Percentiles rank a stretch among this genome's conserved stretches.
phyloP scores from a whole-genome alignment of 2,329 filamentous ascomycete species.

The Pseudocercospora musae region DNA sequence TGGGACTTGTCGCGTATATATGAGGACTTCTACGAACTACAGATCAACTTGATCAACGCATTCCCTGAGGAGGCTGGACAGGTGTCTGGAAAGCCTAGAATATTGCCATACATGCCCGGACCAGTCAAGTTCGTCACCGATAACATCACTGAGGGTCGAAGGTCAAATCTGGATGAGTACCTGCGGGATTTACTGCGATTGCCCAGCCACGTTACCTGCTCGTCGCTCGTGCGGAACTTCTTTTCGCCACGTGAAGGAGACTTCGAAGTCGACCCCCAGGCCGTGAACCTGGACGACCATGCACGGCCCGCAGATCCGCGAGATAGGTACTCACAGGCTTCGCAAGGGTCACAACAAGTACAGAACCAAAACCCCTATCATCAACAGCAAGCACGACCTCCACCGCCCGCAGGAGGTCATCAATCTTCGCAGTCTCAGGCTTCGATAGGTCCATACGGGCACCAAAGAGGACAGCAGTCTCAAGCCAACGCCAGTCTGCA shows the following conservation, averaged over 20 bases:
- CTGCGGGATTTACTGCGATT: constrained; percentile 86
- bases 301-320: constrained; percentile 68
- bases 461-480: constrained; percentile 18
- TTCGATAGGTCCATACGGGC: constrained; percentile 14
- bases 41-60: constrained; percentile 86
- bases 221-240: constrained; percentile 81
- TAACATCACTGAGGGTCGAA: constrained; percentile 86
- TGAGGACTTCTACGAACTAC: constrained; percentile 98
- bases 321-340: constrained; percentile 49
- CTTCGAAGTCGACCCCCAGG: constrained; percentile 80
- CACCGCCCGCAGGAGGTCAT: constrained; percentile 23
- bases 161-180: constrained; percentile 91
- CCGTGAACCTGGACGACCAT: constrained; percentile 54
- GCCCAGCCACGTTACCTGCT: constrained; percentile 78
- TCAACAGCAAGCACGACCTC: constrained; percentile 23
- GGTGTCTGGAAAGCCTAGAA: constrained; percentile 68
- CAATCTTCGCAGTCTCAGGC: constrained; percentile 28
- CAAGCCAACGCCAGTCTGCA: constrained; percentile 13
- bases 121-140: constrained; percentile 98
- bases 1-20: constrained; percentile 96
- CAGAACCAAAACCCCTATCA: constrained; percentile 22
- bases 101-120: constrained; percentile 94
- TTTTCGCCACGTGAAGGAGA: constrained; percentile 88
- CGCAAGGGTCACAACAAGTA: constrained; percentile 26
- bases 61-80: constrained; percentile 94